These are phyloP conservation scores for Serpula lacrymans DNA, from an alignment of 768 basidiomycete species.

Conservation along the genomic window DNA sequence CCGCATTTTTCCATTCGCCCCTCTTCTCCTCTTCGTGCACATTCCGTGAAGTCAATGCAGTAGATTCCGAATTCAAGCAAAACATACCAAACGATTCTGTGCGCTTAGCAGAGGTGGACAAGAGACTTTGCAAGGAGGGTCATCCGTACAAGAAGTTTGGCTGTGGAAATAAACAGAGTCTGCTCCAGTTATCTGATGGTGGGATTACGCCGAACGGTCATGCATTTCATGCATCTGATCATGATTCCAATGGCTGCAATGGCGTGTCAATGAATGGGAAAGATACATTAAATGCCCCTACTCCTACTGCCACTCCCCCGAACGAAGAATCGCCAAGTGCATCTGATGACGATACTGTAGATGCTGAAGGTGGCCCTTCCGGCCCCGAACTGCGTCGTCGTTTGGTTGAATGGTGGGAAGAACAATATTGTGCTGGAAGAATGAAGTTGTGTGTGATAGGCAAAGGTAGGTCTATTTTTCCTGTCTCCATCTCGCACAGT, in stretches of 20 bases:
- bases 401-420: slow-evolving; percentile 36
- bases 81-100: slow-evolving; percentile 48
- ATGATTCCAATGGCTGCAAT: no score
- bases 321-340: slow-evolving; percentile 51
- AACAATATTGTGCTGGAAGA: slow-evolving; percentile 32
- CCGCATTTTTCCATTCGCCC: slow-evolving; percentile 50
- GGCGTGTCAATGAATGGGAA: slow-evolving; percentile 11
- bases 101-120: slow-evolving; percentile 49
- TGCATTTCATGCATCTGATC: no score
- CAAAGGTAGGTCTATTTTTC: slow-evolving; percentile 16
- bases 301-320: slow-evolving; percentile 62
- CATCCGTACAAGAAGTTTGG: slow-evolving; percentile 48
- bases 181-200: no score
- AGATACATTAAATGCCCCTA: neutral
- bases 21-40: slow-evolving; percentile 43
- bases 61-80: slow-evolving; percentile 54
- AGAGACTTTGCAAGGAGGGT: slow-evolving; percentile 33
- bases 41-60: slow-evolving; percentile 49
- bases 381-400: slow-evolving; percentile 31
- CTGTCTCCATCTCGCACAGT: neutral
- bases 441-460: slow-evolving; percentile 37
- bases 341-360: slow-evolving; percentile 20
- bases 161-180: slow-evolving; percentile 39
- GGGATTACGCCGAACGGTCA: no score
- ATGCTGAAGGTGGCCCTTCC: slow-evolving; percentile 37